Evolutionary conservation across 176 grass and related monocot genomes (phyloP).

Genomic region (Musa beccarii): DNA sequence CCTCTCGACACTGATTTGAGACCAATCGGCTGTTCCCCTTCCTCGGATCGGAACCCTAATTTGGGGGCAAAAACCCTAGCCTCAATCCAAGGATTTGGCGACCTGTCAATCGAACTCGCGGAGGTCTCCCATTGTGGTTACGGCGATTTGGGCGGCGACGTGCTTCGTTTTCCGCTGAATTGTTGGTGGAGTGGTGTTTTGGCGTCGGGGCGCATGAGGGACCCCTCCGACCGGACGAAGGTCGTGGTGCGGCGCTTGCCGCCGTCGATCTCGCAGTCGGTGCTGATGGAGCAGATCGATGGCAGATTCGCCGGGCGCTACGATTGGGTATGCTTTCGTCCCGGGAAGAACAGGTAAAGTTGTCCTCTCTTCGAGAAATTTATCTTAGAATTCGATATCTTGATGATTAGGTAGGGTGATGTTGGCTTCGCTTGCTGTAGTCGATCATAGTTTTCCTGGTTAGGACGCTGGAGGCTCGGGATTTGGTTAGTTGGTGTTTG

Average conservation of each 20-base stretch:
- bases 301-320: slow-evolving; percentile 14
- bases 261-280: slow-evolving; percentile 9
- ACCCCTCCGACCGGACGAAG: slow-evolving; percentile 13
- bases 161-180: background rate
- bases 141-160: too few relatives aligned
- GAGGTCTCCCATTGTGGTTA: too few relatives aligned
- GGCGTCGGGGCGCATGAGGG: slow-evolving; percentile 4
- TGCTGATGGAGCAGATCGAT: slow-evolving; percentile 22
- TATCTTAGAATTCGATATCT: background rate
- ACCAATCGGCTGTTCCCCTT: too few relatives aligned
- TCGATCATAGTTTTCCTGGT: background rate
- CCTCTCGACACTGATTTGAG: too few relatives aligned
- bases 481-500: background rate
- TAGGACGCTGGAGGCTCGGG: background rate
- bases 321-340: slow-evolving; percentile 14
- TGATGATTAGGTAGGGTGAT: background rate
- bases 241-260: slow-evolving; percentile 16
- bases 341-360: slow-evolving; percentile 11
- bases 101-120: too few relatives aligned
- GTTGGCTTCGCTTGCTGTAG: background rate
- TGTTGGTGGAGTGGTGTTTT: background rate
- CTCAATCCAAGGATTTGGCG: too few relatives aligned
- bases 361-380: too few relatives aligned
- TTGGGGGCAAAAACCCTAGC: too few relatives aligned
- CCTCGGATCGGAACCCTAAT: too few relatives aligned